Evolutionary conservation across 2,329 filamentous ascomycete genomes (phyloP), one percentile per base, ranked within the genome.

Genomic region (Dryadomyces quercivorus): DNA sequence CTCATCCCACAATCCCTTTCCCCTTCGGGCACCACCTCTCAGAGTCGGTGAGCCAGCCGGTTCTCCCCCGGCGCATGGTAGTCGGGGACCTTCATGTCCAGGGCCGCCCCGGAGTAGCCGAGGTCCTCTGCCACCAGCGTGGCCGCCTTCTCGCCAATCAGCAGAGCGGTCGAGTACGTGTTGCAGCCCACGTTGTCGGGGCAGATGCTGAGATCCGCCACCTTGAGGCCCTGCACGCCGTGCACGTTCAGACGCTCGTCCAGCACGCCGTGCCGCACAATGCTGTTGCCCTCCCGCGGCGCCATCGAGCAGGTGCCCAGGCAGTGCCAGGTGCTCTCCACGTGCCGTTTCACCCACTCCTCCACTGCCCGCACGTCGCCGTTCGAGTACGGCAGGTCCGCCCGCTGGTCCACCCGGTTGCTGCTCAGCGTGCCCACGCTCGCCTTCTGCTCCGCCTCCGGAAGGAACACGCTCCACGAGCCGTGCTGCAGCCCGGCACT

Each of bases 231-330:
- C 73, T 87, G 77, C 60, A 88, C 84, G 52, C 85, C 86, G 64
- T 89, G 84, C 3, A 90, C 85, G 61, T 88, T 89, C 55, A 90
- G 76, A 57, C 85, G 79, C 68, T 88, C 84, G 64, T 90, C 86
- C 42, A 90, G 70, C 0, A 90, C 86, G 57, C 86, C 86, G 63
- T 89, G 84, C 71, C 86, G 87, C 66, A 90, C 85, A 63, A 91
- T 87, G 62, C 78, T 83, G 72, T 89, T 91, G 57, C 87, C 86
- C 63, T 88, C 78, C 57, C 71, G 76, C 5, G 86, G 86, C 0
- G 84, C 85, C 84, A 90, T 90, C 52, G 82, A 86, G 70, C 85
- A 88, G 1, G 85, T 89, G 16, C 75, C 75, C 15, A 78, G 67
- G 50, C 70, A 70, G 71, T 88, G 84, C 84, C 85, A 87, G 42